Conservation (phyloP, 192 early-diverging fungal species). For the Neocallimastix lanati region DNA sequence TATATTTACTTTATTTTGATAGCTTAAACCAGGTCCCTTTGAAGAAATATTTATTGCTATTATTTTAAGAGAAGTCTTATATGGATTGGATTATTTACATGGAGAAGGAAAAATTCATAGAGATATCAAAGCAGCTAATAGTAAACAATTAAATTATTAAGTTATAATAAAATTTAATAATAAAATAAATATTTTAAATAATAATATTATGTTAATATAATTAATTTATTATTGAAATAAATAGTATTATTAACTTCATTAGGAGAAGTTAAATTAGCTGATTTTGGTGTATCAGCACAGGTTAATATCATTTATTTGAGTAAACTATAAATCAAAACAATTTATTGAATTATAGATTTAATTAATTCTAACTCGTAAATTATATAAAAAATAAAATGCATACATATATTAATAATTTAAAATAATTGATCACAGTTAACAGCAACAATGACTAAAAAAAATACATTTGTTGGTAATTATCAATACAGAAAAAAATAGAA, state of each 20-base stretch:
- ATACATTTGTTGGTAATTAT: constrained; percentile 94
- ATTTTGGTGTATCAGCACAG: constrained; percentile 95
- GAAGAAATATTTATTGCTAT: constrained; percentile 82
- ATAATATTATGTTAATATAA: too few species aligned
- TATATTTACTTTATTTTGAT: too few species aligned
- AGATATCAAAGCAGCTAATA: constrained; percentile 72
- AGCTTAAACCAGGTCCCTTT: constrained; percentile 76
- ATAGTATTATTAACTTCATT: constrained; percentile 42
- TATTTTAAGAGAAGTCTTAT: constrained; percentile 69
- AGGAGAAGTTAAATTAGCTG: constrained; percentile 82
- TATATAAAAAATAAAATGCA: too few species aligned
- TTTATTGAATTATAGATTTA: too few species aligned
- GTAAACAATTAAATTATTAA: not conserved
- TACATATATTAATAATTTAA: too few species aligned
- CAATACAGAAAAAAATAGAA: too few species aligned
- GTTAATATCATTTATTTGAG: constrained; percentile 5
- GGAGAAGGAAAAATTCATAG: constrained; percentile 65
- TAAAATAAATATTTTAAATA: too few species aligned
- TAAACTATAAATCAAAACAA: too few species aligned
- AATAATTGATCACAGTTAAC: constrained; percentile 25
- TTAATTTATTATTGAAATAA: not conserved
- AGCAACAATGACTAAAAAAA: constrained; percentile 78
- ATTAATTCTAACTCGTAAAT: too few species aligned
- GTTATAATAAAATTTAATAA: too few species aligned
- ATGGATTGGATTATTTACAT: constrained; percentile 86